Conservation (phyloP, 2,329 filamentous ascomycete genomes). For the Stachybotrys elegans region DNA sequence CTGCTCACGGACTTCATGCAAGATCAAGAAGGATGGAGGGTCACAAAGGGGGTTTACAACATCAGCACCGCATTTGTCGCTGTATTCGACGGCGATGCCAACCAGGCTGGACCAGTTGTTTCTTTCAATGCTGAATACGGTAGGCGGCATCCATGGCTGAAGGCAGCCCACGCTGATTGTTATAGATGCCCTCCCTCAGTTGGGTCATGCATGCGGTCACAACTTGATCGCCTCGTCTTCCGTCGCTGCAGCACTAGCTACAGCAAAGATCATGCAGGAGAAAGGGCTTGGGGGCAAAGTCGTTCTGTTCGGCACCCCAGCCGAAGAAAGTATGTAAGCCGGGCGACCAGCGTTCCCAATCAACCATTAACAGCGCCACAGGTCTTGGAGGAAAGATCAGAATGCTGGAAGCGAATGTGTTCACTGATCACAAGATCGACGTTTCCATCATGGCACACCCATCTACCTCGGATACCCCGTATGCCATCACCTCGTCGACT, state of each 20-base stretch:
- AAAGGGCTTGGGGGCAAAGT: conserved; percentile 27
- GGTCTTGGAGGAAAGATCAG: conserved; percentile 34
- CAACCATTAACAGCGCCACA: conserved; percentile 26
- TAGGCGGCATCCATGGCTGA: conserved; percentile 3
- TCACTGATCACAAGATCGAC: conserved; percentile 14
- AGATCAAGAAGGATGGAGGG: conserved; percentile 29
- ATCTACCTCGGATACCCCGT: neutral
- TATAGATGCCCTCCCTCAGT: conserved; percentile 26
- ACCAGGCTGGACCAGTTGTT: conserved; percentile 32
- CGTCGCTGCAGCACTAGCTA: conserved; percentile 33
- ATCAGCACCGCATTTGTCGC: conserved; percentile 40
- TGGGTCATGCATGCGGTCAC: conserved; percentile 42
- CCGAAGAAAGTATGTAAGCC: conserved; percentile 44
- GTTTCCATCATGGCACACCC: conserved; percentile 25
- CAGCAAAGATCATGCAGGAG: conserved; percentile 24
- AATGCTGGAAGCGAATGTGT: conserved; percentile 22
- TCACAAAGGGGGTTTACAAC: conserved; percentile 32
- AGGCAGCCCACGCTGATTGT: neutral
- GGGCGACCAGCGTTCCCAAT: conserved; percentile 35
- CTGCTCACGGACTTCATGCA: conserved; percentile 32
- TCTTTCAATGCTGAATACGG: conserved; percentile 37
- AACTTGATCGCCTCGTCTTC: conserved; percentile 39
- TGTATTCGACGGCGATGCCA: conserved; percentile 29
- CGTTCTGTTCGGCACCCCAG: conserved; percentile 36
- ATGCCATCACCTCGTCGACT: conserved; percentile 1